These are phyloP conservation scores for Dothiorella sarmentorum DNA, from an alignment of 2,329 filamentous ascomycete species.

Conservation along the genomic window DNA sequence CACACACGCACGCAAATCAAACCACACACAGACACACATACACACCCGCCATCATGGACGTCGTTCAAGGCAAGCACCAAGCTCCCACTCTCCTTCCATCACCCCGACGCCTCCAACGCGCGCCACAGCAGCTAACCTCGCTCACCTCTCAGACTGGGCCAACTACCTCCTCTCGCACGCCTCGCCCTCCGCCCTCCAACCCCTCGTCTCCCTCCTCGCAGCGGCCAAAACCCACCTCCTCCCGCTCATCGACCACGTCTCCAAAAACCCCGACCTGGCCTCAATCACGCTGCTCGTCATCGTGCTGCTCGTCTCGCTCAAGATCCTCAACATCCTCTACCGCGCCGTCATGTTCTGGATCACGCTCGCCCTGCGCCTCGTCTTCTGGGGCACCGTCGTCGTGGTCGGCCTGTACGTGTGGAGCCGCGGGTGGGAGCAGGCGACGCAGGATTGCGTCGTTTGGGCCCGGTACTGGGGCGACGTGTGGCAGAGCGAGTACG, in stretches of 20 bases:
- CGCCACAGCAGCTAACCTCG: background rate
- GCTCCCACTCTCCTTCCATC: background rate
- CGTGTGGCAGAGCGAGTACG: slow-evolving; percentile 15
- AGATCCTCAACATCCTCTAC: slow-evolving; percentile 65
- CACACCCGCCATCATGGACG: slow-evolving; percentile 18
- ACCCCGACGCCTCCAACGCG: background rate
- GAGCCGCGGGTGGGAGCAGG: slow-evolving; percentile 61
- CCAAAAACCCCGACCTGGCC: slow-evolving; percentile 44
- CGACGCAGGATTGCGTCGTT: slow-evolving; percentile 54
- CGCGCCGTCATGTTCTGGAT: slow-evolving; percentile 76
- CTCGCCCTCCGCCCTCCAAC: background rate
- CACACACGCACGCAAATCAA: background rate
- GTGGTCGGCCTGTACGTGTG: slow-evolving; percentile 56
- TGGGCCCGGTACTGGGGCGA: slow-evolving; percentile 2
- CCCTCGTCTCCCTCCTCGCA: slow-evolving; percentile 11
- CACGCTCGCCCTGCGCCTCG: slow-evolving; percentile 58
- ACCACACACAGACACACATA: background rate
- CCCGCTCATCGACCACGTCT: slow-evolving; percentile 30
- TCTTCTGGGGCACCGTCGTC: slow-evolving; percentile 62
- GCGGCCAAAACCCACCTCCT: slow-evolving; percentile 33
- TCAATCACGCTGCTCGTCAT: slow-evolving; percentile 56
- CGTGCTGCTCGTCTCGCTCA: slow-evolving; percentile 61
- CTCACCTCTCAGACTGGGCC: slow-evolving; percentile 19
- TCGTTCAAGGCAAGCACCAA: slow-evolving; percentile 21
- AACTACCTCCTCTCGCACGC: slow-evolving; percentile 3